A percentile compares a stretch with the other conserved stretches of the same genome.
These are phyloP conservation scores for Zalaria obscura DNA, from an alignment of 2,329 filamentous ascomycete species.

Conservation along the genomic window DNA sequence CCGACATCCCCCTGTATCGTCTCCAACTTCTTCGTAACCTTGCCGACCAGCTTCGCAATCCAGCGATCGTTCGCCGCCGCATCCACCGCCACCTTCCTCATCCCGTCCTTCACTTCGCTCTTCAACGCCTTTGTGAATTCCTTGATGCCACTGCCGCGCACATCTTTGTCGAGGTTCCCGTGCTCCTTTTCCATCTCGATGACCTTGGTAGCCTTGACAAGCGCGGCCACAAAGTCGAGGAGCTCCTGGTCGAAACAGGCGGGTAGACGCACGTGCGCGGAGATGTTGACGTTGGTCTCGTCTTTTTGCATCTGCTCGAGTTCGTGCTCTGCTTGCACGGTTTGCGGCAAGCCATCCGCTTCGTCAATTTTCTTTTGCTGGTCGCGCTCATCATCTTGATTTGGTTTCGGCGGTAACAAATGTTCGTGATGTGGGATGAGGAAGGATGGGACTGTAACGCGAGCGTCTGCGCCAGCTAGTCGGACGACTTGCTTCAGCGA, in stretches of 20 bases:
- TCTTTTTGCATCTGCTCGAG: slow-evolving; percentile 30
- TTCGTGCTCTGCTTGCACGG: slow-evolving; percentile 24
- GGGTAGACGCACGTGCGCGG: slow-evolving; percentile 34
- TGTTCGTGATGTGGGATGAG: slow-evolving; percentile 42
- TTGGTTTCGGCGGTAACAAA: slow-evolving; percentile 29
- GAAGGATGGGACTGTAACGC: slow-evolving; percentile 33
- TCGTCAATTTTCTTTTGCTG: slow-evolving; percentile 25
- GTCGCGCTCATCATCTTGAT: slow-evolving; percentile 16
- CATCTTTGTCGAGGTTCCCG: slow-evolving; percentile 16
- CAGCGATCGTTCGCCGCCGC: slow-evolving; percentile 35
- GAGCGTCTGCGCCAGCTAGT: slow-evolving; percentile 36
- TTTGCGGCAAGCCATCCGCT: slow-evolving; percentile 29
- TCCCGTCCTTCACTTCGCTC: slow-evolving; percentile 13
- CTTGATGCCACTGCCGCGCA: slow-evolving; percentile 11
- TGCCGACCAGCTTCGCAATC: slow-evolving; percentile 40
- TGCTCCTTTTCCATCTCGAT: slow-evolving; percentile 27
- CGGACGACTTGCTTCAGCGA: slow-evolving; percentile 34
- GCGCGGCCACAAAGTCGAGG: slow-evolving; percentile 38
- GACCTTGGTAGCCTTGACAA: slow-evolving; percentile 44
- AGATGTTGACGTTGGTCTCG: slow-evolving; percentile 33
- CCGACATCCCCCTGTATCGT: slow-evolving; percentile 35
- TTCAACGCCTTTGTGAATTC: slow-evolving; percentile 14
- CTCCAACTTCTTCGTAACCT: slow-evolving; percentile 34
- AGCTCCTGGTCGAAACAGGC: slow-evolving; percentile 36
- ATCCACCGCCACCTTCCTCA: slow-evolving; percentile 5